Percentiles rank a stretch among this genome's conserved stretches.
Conservation (phyloP, 371 early-diverging fungal genomes). For the Mucor lusitanicus region DNA sequence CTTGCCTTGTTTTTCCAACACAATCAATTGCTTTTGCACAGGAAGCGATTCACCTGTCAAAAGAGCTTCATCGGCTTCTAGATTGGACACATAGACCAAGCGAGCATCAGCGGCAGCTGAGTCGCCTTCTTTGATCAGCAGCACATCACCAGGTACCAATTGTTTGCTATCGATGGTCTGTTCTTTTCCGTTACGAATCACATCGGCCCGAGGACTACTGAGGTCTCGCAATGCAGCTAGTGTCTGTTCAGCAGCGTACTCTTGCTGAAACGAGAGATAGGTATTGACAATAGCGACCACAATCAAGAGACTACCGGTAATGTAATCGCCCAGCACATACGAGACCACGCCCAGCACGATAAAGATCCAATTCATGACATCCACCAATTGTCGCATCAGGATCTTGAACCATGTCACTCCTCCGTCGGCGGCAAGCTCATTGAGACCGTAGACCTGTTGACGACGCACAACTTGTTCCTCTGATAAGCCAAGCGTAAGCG, state of each 20-base stretch:
- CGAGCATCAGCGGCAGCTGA: conserved; percentile 88
- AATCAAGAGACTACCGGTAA: conserved; percentile 70
- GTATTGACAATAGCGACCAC: conserved; percentile 78
- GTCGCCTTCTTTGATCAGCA: conserved; percentile 85
- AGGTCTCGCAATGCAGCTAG: conserved; percentile 82
- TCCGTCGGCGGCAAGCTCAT: conserved; percentile 65
- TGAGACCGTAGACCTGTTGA: conserved; percentile 67
- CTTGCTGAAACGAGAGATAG: conserved; percentile 84
- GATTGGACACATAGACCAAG: conserved; percentile 74
- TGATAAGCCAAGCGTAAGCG: conserved; percentile 56
- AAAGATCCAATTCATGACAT: conserved; percentile 84
- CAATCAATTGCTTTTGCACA: conserved; percentile 58
- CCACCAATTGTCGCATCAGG: conserved; percentile 76
- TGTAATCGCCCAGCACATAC: conserved; percentile 59
- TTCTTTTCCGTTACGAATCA: conserved; percentile 77
- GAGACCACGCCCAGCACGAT: conserved; percentile 64
- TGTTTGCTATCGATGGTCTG: conserved; percentile 66
- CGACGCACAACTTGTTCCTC: conserved; percentile 53
- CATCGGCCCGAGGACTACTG: conserved; percentile 74
- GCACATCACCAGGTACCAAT: conserved; percentile 89
- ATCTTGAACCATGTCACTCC: conserved; percentile 70
- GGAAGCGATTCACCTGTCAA: conserved; percentile 87
- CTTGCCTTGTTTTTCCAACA: conserved; percentile 26
- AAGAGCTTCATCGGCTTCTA: conserved; percentile 83
- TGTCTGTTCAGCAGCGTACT: conserved; percentile 86